These are phyloP conservation scores for Solanum pimpinellifolium DNA, from an alignment of 257 asterid species.

Conservation along the genomic window DNA sequence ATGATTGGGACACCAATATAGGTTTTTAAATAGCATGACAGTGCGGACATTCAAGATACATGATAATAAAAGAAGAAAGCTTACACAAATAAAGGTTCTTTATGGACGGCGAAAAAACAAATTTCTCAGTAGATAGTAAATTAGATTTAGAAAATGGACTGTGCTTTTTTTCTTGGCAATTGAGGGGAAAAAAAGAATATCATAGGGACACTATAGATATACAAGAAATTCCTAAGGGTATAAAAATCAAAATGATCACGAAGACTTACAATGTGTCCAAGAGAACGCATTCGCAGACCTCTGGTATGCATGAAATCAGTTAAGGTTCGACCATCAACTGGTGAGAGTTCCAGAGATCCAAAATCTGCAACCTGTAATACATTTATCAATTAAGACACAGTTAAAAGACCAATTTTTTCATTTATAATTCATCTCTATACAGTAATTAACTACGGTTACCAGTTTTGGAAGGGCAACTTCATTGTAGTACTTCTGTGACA, in stretches of 20 bases:
- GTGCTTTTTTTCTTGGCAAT: not conserved
- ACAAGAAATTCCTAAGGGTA: not conserved
- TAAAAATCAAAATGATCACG: not conserved
- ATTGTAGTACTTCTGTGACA: conserved; percentile 61
- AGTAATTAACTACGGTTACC: conserved; percentile 27
- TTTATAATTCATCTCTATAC: not conserved
- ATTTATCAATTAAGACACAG: conserved; percentile 5
- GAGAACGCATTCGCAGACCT: conserved; percentile 96
- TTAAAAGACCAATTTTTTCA: not conserved
- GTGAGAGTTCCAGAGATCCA: conserved; percentile 96
- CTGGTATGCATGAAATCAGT: conserved; percentile 98
- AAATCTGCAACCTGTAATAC: conserved; percentile 80
- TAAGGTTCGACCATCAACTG: conserved; percentile 91
- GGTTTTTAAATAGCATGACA: not conserved
- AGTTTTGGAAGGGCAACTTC: conserved; percentile 93
- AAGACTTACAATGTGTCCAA: conserved; percentile 87
- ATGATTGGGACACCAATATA: not conserved
- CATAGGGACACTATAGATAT: not conserved
- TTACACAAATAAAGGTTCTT: not conserved
- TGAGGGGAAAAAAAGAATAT: not conserved
- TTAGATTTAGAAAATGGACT: not conserved
- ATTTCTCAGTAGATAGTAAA: not conserved
- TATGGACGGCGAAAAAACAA: not conserved
- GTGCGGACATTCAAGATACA: not conserved
- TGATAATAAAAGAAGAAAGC: not conserved